Evolutionary conservation across 441 rosid genomes (phyloP).

Genomic region (Gossypium schwendimanii): DNA sequence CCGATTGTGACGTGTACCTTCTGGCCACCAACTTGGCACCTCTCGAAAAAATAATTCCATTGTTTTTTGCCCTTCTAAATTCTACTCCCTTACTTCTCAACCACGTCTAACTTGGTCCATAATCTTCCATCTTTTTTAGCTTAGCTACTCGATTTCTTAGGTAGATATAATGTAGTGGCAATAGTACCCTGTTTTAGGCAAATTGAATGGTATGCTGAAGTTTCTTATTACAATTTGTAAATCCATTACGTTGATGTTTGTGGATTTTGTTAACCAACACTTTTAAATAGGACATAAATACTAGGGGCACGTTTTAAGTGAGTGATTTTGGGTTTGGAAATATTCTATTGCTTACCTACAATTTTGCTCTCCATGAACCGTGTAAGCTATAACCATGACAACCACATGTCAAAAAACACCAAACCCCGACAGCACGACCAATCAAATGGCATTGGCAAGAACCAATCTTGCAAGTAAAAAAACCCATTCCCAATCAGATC

Average conservation of each 20-base stretch:
- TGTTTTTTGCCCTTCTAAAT: neutral
- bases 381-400: neutral
- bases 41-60: neutral
- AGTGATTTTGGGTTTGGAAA: neutral
- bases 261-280: neutral
- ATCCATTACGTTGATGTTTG: neutral
- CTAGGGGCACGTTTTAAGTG: neutral
- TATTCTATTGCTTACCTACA: neutral
- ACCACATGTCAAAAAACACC: slow-evolving; percentile 6
- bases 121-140: neutral
- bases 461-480: slow-evolving; percentile 10
- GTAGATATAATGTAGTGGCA: neutral
- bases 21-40: slow-evolving; percentile 13
- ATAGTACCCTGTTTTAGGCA: neutral
- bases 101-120: neutral
- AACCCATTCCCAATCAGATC: neutral
- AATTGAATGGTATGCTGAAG: neutral
- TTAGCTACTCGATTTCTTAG: neutral
- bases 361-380: slow-evolving; percentile 11
- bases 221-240: neutral
- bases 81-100: neutral
- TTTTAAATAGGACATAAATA: neutral
- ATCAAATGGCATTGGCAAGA: slow-evolving; percentile 9
- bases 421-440: neutral
- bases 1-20: neutral